Evolutionary conservation across 352 stramenopile genomes (phyloP).

Genomic region (Pythium insidiosum): DNA sequence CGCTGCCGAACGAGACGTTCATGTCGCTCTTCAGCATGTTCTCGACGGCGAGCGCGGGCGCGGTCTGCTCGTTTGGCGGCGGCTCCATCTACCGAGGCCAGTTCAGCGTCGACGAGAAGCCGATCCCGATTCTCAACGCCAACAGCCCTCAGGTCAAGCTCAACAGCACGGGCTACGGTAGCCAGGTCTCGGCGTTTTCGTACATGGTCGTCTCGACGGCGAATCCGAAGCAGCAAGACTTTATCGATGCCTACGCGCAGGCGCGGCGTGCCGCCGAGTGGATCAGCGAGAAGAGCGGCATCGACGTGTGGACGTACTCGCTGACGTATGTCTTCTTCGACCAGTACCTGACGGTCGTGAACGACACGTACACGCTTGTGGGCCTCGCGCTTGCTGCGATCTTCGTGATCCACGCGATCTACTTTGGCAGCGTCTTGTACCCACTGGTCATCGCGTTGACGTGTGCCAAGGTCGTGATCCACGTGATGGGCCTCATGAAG

Average conservation of each 20-base stretch:
- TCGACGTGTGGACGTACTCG: constrained; percentile 68
- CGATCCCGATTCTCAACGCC: constrained; percentile 27
- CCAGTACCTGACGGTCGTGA: constrained; percentile 55
- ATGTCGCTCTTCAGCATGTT: constrained; percentile 76
- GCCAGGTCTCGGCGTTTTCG: constrained; percentile 47
- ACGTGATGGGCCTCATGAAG: constrained; percentile 60
- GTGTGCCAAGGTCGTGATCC: constrained; percentile 35
- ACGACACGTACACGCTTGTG: constrained; percentile 42
- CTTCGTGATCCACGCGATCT: too few species aligned
- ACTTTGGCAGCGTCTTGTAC: constrained; percentile 38
- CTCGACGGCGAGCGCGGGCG: constrained; percentile 25
- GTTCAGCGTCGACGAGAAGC: constrained; percentile 53
- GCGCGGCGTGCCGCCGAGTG: constrained; percentile 44
- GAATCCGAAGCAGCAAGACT: constrained; percentile 25
- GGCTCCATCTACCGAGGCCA: constrained; percentile 59
- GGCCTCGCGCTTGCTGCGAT: constrained; percentile 32
- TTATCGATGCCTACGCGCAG: constrained; percentile 45
- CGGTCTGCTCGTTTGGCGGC: constrained; percentile 43
- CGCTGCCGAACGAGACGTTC: constrained; percentile 40
- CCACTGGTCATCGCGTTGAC: constrained; percentile 34
- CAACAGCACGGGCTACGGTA: constrained; percentile 38
- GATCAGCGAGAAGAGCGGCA: constrained; percentile 53
- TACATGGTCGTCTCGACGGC: constrained; percentile 55
- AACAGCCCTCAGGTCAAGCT: constrained; percentile 27
- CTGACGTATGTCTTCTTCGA: constrained; percentile 55